Evolutionary conservation across 2,329 filamentous ascomycete genomes (phyloP).

Genomic region (Venturia pyrina): DNA sequence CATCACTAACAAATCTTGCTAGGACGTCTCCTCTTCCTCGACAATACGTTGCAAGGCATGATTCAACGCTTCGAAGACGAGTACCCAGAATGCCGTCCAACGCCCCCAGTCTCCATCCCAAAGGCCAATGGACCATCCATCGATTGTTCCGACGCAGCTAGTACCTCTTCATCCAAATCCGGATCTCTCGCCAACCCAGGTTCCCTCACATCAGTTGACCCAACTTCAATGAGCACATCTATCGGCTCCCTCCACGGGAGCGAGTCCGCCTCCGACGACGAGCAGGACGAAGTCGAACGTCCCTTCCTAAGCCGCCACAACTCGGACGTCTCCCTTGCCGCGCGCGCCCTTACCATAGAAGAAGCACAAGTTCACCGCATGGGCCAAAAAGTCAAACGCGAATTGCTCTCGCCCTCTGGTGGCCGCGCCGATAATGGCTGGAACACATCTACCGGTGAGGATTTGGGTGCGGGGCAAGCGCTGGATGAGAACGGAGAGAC

Average conservation of each 20-base stretch:
- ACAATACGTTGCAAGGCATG: conserved; percentile 78
- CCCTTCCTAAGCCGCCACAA: conserved; percentile 40
- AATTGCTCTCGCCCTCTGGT: conserved; percentile 41
- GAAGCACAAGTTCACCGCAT: conserved; percentile 62
- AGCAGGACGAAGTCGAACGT: neutral
- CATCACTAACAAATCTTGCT: conserved; percentile 15
- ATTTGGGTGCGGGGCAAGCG: conserved; percentile 27
- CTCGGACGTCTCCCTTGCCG: conserved; percentile 58
- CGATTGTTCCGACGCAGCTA: conserved; percentile 1
- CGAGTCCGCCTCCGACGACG: conserved; percentile 20
- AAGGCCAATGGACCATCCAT: neutral
- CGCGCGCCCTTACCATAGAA: conserved; percentile 54
- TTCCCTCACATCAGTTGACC: neutral
- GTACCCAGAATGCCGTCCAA: conserved; percentile 73
- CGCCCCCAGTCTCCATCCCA: conserved; percentile 17
- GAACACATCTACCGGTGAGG: conserved; percentile 12
- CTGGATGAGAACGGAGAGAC: conserved; percentile 28
- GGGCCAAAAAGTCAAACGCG: conserved; percentile 55
- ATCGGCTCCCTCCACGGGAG: conserved; percentile 16
- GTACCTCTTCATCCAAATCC: neutral
- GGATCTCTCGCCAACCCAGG: neutral
- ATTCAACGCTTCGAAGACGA: conserved; percentile 95
- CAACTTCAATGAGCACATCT: neutral
- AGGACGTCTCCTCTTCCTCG: conserved; percentile 76
- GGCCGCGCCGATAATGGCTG: conserved; percentile 14